Evolutionary conservation across 78 protist genomes (phyloP), one percentile per base, ranked within the genome.

Genomic region (Dictyostelium purpureum): DNA sequence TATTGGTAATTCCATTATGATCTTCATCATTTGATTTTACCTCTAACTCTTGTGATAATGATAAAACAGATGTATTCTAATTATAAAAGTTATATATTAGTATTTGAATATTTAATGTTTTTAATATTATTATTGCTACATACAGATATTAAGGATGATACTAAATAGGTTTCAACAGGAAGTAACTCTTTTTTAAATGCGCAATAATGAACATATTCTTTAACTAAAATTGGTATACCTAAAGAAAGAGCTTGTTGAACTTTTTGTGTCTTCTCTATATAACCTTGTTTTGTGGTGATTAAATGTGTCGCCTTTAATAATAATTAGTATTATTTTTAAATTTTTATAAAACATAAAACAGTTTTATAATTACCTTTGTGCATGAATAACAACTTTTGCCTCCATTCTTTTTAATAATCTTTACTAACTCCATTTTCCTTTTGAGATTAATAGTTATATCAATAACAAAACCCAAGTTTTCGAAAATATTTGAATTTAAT

Each of bases 381-480:
- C 91, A 85, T 19, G 91, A 85, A 47, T 85, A 85, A 43, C 91
- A 85, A 61, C 83, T 73, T 57, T 85, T 85, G 1, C 91, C 91
- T 33, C 91, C 91, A 73, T 85, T 85, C 21, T 77, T 70, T 45
- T 85, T 85, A 18, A 85, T 85, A n/a, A 85, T 70, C 52, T 85
- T 85, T 9, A 85, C 91, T 18, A 85, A 47, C 28, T 85, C 91
- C 91, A 85, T 85, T 26, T 85, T 85, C 28, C 81, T 51, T 63
- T 85, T 85, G 7, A 85, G 18, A 43, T 85, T 85, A 7, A 85
- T 85, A 5, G 91, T 71, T 2, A 59, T 45, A 73, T 85, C 91
- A 28, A 85, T 85, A 45, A 85, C 91, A 31, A 85, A 85, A 26
- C 81, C 91, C 31, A 85, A 31, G 6, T 59, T 59, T 38, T 85